phyloP scores from a whole-genome alignment of 2,329 filamentous ascomycete species.

The Ascomycota sp. region DNA sequence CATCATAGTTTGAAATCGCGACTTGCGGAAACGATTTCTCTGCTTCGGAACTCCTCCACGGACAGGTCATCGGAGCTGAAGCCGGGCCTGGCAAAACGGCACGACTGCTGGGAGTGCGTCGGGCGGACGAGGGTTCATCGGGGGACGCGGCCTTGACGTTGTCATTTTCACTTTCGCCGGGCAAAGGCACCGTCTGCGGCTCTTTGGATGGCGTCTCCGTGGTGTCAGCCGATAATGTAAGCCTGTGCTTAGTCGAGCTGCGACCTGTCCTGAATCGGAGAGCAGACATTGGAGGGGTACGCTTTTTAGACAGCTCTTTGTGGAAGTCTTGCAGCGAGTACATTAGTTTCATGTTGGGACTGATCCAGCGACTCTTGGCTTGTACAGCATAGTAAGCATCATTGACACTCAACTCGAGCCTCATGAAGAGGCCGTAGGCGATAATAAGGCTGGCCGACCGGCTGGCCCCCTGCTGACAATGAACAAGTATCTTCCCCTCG shows the following conservation, averaged over 20 bases:
- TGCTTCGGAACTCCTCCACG: constrained; percentile 30
- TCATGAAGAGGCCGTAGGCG: constrained; percentile 64
- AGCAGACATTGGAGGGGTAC: constrained; percentile 21
- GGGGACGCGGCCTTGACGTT: constrained; percentile 16
- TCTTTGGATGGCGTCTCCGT: constrained; percentile 31
- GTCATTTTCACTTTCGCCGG: constrained; percentile 27
- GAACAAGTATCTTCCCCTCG: constrained; percentile 59
- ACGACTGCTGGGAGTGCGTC: constrained; percentile 25
- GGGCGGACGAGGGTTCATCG: constrained; percentile 19
- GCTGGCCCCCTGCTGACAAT: constrained; percentile 74
- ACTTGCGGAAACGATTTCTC: background rate
- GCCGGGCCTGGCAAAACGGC: constrained; percentile 41
- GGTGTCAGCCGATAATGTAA: constrained; percentile 38
- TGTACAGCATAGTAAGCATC: constrained; percentile 70
- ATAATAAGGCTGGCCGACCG: constrained; percentile 74
- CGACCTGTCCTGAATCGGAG: constrained; percentile 28
- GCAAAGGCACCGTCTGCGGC: constrained; percentile 40
- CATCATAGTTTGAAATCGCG: constrained; percentile 2
- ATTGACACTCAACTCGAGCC: constrained; percentile 57
- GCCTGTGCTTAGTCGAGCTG: constrained; percentile 38
- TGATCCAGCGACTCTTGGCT: constrained; percentile 68
- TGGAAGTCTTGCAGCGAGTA: constrained; percentile 75
- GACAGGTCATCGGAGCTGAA: constrained; percentile 43
- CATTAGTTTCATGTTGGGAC: constrained; percentile 80
- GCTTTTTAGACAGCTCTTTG: constrained; percentile 36